Base-by-base conservation (phyloP, 2,329 filamentous ascomycete genomes). In the Aureobasidium uvarum region DNA sequence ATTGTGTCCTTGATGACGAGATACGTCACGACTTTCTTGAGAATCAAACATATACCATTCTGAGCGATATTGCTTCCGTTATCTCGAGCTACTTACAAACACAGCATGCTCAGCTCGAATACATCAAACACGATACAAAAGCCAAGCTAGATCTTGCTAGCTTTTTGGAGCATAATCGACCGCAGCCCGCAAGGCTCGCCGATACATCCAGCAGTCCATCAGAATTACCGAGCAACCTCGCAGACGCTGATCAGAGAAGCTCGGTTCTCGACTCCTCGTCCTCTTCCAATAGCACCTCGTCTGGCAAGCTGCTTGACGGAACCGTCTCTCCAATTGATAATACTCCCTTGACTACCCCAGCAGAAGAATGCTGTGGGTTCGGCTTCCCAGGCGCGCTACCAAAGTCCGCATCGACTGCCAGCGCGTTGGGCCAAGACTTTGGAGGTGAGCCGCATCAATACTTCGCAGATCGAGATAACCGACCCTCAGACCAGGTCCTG, bases 1-100 rank as follows among this genome's bases (percentile, higher is more conserved):
- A 73, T 62, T 74, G 72, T 66, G 73, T 75, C 46, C 69, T 75
- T 38, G 72, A 76, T 64, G 69, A 69, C 60, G 69, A 71, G 52
- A 65, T 68, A 3, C 70, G 73, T 5, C 16, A n/a, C 5, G 45
- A 48, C 14, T 45, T 45, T n/a, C 10, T 14, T 2, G 13, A 23
- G 6, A 1, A 3, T 1, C 7, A 45, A 2, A 45, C 43, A 23
- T 45, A 45, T n/a, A 23, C 2, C n/a, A 14, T 23, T 8, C 8
- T 45, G n/a, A 23, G 11, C 5, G 43, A 45, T 8, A 45, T 45
- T 5, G 43, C n/a, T 13, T 11, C n/a, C 7, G 43, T n/a, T 5
- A 23, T 23, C n/a, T 23, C n/a, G 8, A 6, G n/a, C 6, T n/a
- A 45, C 8, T 7, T 45, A 2, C n/a, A 23, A 13, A 23, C 43